Evolutionary conservation across 2,329 filamentous ascomycete genomes (phyloP).

Genomic region (Curvularia verruculosa): DNA sequence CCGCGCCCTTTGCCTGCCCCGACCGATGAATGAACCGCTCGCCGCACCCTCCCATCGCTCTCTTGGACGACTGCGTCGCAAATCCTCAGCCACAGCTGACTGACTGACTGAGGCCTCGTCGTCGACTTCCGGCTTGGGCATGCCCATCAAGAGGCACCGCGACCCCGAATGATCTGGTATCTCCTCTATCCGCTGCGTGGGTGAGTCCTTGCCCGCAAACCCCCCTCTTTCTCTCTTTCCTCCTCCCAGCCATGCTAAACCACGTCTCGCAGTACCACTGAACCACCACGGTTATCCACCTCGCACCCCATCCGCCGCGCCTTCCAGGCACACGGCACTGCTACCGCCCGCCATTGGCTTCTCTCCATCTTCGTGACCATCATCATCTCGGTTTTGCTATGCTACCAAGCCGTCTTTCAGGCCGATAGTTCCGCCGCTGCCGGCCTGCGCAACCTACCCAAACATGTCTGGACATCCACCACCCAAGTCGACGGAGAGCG

Average conservation of each 20-base stretch:
- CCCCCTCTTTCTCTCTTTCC: neutral
- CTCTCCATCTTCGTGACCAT: constrained; percentile 77
- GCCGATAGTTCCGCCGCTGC: constrained; percentile 75
- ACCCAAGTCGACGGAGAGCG: constrained; percentile 64
- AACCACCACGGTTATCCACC: constrained; percentile 69
- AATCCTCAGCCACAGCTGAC: constrained; percentile 31
- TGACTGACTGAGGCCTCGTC: constrained; percentile 22
- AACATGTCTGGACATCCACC: constrained; percentile 81
- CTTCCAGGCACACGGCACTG: constrained; percentile 72
- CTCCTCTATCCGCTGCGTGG: constrained; percentile 77
- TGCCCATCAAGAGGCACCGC: constrained; percentile 31
- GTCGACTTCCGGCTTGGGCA: constrained; percentile 22
- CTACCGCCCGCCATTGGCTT: constrained; percentile 75
- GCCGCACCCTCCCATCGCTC: constrained; percentile 26
- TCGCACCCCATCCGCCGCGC: constrained; percentile 68
- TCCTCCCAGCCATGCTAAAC: constrained; percentile 21
- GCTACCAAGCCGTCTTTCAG: constrained; percentile 77
- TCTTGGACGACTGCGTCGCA: constrained; percentile 36
- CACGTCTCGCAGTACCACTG: constrained; percentile 66
- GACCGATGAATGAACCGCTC: constrained; percentile 37
- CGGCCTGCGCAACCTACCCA: constrained; percentile 73
- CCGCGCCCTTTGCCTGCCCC: constrained; percentile 7
- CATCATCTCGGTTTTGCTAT: constrained; percentile 70
- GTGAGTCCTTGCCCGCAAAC: constrained; percentile 54
- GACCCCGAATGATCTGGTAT: constrained; percentile 71